Base-by-base conservation (phyloP, 345 rosid genomes). In the Arabidopsis thaliana region DNA sequence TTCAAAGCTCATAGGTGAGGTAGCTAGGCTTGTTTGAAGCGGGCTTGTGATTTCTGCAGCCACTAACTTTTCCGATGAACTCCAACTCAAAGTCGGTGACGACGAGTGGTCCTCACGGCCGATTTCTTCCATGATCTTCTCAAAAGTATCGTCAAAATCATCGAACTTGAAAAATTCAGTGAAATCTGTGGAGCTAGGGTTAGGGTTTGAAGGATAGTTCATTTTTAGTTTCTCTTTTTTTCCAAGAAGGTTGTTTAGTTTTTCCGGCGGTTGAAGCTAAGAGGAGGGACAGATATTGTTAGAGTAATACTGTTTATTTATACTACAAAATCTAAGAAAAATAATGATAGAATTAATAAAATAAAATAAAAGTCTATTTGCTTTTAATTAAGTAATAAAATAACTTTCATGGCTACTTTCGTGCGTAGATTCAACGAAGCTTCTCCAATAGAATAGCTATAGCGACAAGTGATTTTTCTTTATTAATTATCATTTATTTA, bases 121-220 rank as follows among this genome's bases (percentile, higher is more conserved):
- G 32, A 72, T 66, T 44, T 59, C 64, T 2, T 72, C 44, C 77
- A 72, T 59, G 25, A 78, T 57, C 81, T 59, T 72, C 28, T 52
- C 42, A 50, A 72, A 72, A 50, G 22, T 4, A 48, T 64, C 56
- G 3, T 37, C 40, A 37, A 60, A 11, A 58, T 78, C 73, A 65
- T 78, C 77, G 63, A 72, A 46, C 46, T 40, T 7, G 49, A 66
- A 72, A 42, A 28, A 3, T n/a, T 65, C 68, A 34, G 10, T 32
- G 34, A 38, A 71, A 6, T 78, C 69, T 67, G 58, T 59, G 36
- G 33, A 72, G 66, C 0, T 59, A 78, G 81, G 81, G 69, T 44
- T 78, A 66, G 73, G 73, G 81, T 58, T 78, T 52, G 78, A 78
- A 66, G 77, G 73, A 46, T 10, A 78, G 44, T 72, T 78, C 81